Evolutionary conservation across 108 stramenopile species (phyloP).

Genomic region (Aurantiochytrium sp.): DNA sequence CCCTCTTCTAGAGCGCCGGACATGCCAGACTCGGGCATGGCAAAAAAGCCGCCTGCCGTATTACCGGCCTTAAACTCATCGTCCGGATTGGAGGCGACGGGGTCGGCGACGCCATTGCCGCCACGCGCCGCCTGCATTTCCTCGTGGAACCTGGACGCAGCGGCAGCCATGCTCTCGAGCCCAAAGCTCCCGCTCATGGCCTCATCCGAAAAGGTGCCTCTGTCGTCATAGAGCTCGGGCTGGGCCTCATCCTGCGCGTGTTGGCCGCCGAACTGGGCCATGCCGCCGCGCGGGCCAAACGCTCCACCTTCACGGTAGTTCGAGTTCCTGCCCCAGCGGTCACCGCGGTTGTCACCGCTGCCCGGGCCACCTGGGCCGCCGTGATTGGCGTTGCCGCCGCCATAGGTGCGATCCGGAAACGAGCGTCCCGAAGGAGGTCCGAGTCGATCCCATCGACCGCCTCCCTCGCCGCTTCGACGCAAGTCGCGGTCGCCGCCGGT

Average conservation of each 20-base stretch:
- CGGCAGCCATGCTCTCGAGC: not conserved
- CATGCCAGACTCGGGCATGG: not conserved
- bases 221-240: not conserved
- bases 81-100: not conserved
- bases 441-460: conserved; percentile 12
- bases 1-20: not conserved
- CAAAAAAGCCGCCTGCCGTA: not conserved
- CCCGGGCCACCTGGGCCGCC: not conserved
- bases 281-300: not conserved
- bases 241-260: not conserved
- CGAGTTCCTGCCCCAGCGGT: not conserved
- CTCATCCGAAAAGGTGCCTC: not conserved
- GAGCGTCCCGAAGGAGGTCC: not conserved
- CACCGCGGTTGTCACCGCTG: not conserved
- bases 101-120: not conserved
- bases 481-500: not conserved
- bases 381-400: not conserved
- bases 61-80: no score
- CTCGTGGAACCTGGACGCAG: conserved; percentile 1
- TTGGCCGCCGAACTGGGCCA: not conserved
- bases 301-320: not conserved
- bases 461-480: not conserved
- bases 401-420: not conserved
- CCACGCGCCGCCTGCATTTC: not conserved
- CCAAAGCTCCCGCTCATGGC: conserved; percentile 6